A percentile compares a stretch with the other conserved stretches of the same genome.
Evolutionary conservation across 305 asterid genomes (phyloP).

Genomic region (Stenogyne calaminthoides): DNA sequence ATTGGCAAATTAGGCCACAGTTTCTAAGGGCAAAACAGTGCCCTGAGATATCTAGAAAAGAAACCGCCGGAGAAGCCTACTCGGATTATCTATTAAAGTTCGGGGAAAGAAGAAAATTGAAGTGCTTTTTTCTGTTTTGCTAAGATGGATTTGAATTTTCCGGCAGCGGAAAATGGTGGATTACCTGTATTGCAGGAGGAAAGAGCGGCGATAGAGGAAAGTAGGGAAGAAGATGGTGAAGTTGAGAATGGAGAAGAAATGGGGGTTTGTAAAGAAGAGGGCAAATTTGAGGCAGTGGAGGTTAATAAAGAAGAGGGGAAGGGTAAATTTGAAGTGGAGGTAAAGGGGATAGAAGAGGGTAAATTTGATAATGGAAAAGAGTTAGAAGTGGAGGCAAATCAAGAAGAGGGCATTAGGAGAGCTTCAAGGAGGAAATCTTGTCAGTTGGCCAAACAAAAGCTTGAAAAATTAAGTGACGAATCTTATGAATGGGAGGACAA

Average conservation of each 20-base stretch:
- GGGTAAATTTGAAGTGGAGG: constrained; percentile 19
- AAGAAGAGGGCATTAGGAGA: constrained; percentile 20
- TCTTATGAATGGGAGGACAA: constrained; percentile 32
- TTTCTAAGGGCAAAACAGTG: too few relatives aligned
- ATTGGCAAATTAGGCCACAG: too few relatives aligned
- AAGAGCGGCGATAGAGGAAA: too few relatives aligned
- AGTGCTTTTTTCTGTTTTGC: too few relatives aligned
- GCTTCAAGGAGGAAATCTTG: constrained; percentile 38
- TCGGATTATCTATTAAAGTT: neutral
- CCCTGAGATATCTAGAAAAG: too few relatives aligned
- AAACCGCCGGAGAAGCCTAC: neutral
- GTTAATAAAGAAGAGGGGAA: neutral
- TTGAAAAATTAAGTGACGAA: constrained; percentile 33
- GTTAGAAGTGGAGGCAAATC: too few relatives aligned
- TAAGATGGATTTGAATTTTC: too few relatives aligned
- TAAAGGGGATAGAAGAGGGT: neutral
- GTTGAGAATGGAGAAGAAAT: neutral
- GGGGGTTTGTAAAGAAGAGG: constrained; percentile 3
- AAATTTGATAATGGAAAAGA: constrained; percentile 1
- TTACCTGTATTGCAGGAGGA: too few relatives aligned
- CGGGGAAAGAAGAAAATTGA: too few relatives aligned
- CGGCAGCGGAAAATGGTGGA: too few relatives aligned
- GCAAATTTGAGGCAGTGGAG: neutral
- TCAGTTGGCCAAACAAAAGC: constrained; percentile 41
- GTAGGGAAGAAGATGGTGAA: neutral